Base-by-base conservation (phyloP, 805 yeast species). In the Kurtzmaniella cleridarum region DNA sequence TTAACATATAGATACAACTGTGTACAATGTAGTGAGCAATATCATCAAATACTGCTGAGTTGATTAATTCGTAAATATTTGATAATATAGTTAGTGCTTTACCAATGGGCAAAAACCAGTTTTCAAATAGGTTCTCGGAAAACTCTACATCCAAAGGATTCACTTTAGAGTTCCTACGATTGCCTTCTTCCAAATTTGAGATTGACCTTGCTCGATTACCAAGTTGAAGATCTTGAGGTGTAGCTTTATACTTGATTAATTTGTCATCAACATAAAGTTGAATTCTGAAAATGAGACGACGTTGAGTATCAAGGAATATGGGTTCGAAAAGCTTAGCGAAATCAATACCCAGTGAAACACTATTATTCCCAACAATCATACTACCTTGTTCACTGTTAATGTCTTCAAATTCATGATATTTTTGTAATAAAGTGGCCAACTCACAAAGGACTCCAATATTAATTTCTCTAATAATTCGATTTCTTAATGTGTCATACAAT, bases 21-120 rank as follows among this genome's bases (percentile, higher is more conserved):
- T 86, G 96, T 3, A 91, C 84, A 38, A 88, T 80, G 41, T 84
- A 78, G 56, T 88, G 95, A 0, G 96, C 95, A 46, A 90, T 62
- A 53, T 87, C 95, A 55, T 88, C 95, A 62, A 90, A 91, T 2
- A 88, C 84, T 10, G 73, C 64, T 2, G 90, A 79, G 47, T 82
- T 81, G 28, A 91, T 75, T 50, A 89, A 66, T 50, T 86, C 95
- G 54, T 87, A 86, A 16, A 90, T 82, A 54, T 79, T 84, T 27
- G 88, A 80, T 24, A 90, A 63, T 5, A 91, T 61, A 1, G 81
- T 73, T 32, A 89, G 62, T 0, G 95, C 81, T 40, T 76, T 76
- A 3, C 76, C 71, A 34, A 88, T 64, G 1, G 96, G 95, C 11
- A 86, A 78, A 55, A 85, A 88, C 50, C 81, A 73, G 15, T 69